phyloP scores from a whole-genome alignment of 2,329 filamentous ascomycete species.

The Colletotrichum phormii region DNA sequence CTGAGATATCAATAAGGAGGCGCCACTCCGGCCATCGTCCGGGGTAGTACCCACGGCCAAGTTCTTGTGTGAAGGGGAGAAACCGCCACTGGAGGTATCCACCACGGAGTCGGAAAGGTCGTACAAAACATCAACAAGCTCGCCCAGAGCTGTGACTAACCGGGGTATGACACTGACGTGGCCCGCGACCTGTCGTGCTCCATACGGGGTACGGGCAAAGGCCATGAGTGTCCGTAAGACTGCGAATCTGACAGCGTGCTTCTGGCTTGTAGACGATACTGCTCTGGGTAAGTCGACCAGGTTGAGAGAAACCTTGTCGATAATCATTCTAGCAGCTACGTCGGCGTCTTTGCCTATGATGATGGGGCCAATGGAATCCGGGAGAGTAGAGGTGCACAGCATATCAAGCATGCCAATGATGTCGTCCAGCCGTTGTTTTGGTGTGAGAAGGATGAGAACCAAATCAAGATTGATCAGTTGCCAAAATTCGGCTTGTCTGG shows the following conservation, averaged over 20 bases:
- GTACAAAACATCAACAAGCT: conserved; percentile 80
- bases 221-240: conserved; percentile 66
- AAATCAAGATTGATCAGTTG: conserved; percentile 73
- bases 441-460: conserved; percentile 74
- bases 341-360: conserved; percentile 54
- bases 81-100: conserved; percentile 2
- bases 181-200: conserved; percentile 72
- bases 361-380: conserved; percentile 75
- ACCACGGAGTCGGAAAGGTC: conserved; percentile 48
- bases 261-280: conserved; percentile 52
- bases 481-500: conserved; percentile 70
- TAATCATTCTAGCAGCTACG: conserved; percentile 59
- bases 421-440: conserved; percentile 72
- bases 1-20: conserved; percentile 61
- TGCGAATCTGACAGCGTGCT: conserved; percentile 57
- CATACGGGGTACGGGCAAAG: conserved; percentile 72
- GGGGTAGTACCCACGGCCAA: conserved; percentile 27
- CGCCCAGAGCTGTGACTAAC: conserved; percentile 73
- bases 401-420: conserved; percentile 74
- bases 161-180: conserved; percentile 79
- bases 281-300: conserved; percentile 67
- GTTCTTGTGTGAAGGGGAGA: conserved; percentile 15
- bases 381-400: conserved; percentile 73
- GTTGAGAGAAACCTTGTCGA: conserved; percentile 73
- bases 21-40: conserved; percentile 30